Conservation (phyloP, 768 basidiomycete genomes). For the Tricholoma hemisulphureum region DNA sequence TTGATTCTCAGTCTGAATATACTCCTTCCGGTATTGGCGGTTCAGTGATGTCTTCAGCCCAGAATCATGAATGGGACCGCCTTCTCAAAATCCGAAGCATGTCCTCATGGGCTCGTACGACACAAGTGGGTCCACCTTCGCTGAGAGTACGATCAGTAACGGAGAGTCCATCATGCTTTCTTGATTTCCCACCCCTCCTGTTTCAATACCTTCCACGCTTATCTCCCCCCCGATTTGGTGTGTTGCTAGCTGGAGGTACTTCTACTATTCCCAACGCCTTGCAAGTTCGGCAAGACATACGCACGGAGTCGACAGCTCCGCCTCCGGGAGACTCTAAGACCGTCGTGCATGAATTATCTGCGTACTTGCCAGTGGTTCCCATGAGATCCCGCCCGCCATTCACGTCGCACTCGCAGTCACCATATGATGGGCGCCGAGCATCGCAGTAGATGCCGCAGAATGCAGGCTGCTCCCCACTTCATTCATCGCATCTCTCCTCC, state of each 20-base stretch:
- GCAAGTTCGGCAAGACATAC: not conserved
- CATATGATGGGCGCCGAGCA: slow-evolving; percentile 53
- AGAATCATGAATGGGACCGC: slow-evolving; percentile 14
- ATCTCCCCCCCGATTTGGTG: slow-evolving; percentile 31
- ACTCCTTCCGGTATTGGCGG: not conserved
- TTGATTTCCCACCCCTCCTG: slow-evolving; percentile 54
- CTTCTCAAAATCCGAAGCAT: slow-evolving; percentile 26
- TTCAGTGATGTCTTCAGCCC: slow-evolving; percentile 6
- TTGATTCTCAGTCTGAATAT: not conserved
- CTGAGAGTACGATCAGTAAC: slow-evolving; percentile 56
- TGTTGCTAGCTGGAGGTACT: slow-evolving; percentile 21
- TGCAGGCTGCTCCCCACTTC: slow-evolving; percentile 59
- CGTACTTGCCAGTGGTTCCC: not conserved
- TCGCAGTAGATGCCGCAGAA: slow-evolving; percentile 55
- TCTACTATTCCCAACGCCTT: slow-evolving; percentile 23
- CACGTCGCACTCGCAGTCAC: slow-evolving; percentile 29
- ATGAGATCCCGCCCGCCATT: slow-evolving; percentile 10
- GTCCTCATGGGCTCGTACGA: slow-evolving; percentile 40
- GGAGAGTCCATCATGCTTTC: slow-evolving; percentile 40
- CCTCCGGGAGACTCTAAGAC: not conserved
- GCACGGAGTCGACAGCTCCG: not conserved
- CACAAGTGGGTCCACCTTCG: slow-evolving; percentile 56
- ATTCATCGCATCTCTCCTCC: slow-evolving; percentile 58
- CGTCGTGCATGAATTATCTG: not conserved
- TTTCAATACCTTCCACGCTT: slow-evolving; percentile 44